These are phyloP conservation scores for Saccharomyces hybrid DNA, from an alignment of 1,139 yeast genomes.

Conservation along the genomic window DNA sequence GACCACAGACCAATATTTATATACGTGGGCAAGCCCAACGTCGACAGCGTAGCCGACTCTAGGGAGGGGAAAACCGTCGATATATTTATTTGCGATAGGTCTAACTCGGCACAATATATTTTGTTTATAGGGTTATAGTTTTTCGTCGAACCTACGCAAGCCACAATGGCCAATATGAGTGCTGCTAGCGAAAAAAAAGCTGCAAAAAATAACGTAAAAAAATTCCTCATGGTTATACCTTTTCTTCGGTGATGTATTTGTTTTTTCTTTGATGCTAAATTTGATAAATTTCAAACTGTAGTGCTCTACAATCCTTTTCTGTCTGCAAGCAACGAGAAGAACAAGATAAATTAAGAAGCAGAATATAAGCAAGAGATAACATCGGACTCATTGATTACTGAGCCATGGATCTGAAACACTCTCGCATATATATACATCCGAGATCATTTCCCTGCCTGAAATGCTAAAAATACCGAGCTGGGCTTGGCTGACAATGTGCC, in stretches of 20 bases:
- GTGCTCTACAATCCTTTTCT: neutral
- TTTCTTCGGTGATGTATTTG: neutral
- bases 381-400: neutral
- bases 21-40: conserved; percentile 20
- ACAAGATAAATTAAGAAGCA: neutral
- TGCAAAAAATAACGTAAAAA: conserved; percentile 15
- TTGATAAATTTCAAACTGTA: neutral
- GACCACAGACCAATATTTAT: conserved; percentile 31
- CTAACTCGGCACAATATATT: conserved; percentile 27
- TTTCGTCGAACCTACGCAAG: conserved; percentile 29
- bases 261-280: neutral
- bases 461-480: neutral
- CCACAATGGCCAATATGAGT: conserved; percentile 23
- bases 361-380: neutral
- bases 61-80: conserved; percentile 14
- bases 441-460: neutral
- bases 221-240: conserved; percentile 17
- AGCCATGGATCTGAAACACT: neutral
- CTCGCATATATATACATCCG: neutral
- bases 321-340: neutral
- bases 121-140: conserved; percentile 25
- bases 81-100: conserved; percentile 14
- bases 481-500: neutral
- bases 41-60: conserved; percentile 7
- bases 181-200: conserved; percentile 22